Base-by-base conservation (phyloP, 1,284 basidiomycete genomes). In the Moesziomyces sp. region DNA sequence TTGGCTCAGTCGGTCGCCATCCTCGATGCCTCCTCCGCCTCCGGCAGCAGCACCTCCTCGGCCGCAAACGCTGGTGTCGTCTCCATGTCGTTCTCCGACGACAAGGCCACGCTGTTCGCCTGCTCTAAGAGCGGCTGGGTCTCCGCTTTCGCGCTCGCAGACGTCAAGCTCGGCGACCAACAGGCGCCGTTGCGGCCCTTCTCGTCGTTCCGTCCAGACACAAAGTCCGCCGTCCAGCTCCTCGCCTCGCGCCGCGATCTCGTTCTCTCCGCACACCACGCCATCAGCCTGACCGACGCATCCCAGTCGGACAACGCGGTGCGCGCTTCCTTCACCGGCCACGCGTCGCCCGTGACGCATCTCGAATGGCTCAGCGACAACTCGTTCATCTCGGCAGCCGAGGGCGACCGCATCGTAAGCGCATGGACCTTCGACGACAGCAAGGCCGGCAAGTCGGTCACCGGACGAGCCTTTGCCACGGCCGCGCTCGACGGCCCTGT, bases 331-430 rank as follows among this genome's bases (percentile, higher is more conserved):
- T 81, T 67, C 55, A 73, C 79, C 13, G 78, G 78, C 11, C 79
- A 81, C 52, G 76, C 76, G 10, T 74, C 77, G n/a, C 78, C 79
- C 3, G 50, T 83, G 57, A 78, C 76, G n/a, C 79, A 79, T 38
- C 57, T 80, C 19, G 68, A 61, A 24, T 80, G 78, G 77, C 49
- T 78, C 46, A 58, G 52, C 44, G 69, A 67, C 50, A 52, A 61
- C 43, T 60, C 65, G 8, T 92, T 93, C 83, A 85, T 91, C 45
- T 91, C 91, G 5, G 87, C 88, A 21, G 91, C 92, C 6, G 89
- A 91, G 76, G 88, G 88, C 30, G 92, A 93, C 84, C 88, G 92
- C 21, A 89, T 91, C 46, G 86, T 92, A n/a, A 91, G 89, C 77
- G 77, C 90, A 50, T 90, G 91, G 91, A 67, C 64, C 14, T 66